phyloP scores from a whole-genome alignment of 2,329 filamentous ascomycete genomes.

The Pseudopithomyces maydicus region DNA sequence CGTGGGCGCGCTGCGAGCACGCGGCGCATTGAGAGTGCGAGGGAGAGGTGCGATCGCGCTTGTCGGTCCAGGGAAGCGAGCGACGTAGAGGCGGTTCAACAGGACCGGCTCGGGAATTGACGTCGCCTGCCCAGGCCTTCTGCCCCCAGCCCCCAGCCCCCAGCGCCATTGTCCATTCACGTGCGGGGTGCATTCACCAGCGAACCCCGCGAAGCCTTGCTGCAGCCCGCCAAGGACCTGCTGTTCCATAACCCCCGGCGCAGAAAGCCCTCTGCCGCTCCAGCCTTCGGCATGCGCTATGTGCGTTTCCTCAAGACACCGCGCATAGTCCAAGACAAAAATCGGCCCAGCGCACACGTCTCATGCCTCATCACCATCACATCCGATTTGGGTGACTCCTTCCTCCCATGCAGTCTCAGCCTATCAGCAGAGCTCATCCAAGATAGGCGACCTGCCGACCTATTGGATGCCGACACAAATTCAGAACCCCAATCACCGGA shows the following conservation, averaged over 20 bases:
- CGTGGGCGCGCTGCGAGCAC: conserved; percentile 26
- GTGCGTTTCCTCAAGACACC: conserved; percentile 72
- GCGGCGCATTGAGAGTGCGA: conserved; percentile 31
- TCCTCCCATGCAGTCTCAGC: conserved; percentile 57
- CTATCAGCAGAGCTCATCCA: conserved; percentile 48
- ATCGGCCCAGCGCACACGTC: conserved; percentile 19
- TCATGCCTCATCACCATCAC: conserved; percentile 64
- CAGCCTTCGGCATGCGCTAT: conserved; percentile 54
- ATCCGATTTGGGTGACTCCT: conserved; percentile 71
- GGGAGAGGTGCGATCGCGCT: conserved; percentile 6
- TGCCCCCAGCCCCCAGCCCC: too few species aligned
- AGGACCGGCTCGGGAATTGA: background rate
- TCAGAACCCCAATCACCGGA: background rate
- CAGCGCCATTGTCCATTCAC: conserved; percentile 2
- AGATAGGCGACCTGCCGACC: conserved; percentile 12
- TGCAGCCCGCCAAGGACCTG: background rate
- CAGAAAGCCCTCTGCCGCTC: background rate
- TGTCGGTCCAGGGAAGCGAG: conserved; percentile 6
- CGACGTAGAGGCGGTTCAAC: background rate
- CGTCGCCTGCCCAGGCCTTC: background rate
- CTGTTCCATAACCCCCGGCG: background rate
- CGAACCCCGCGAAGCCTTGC: background rate
- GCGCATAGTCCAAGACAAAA: conserved; percentile 47
- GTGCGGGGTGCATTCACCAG: conserved; percentile 13
- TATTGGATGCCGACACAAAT: background rate